Evolutionary conservation across 768 basidiomycete species (phyloP), one percentile per base, ranked within the genome.

Genomic region (Tricholoma matsutake): DNA sequence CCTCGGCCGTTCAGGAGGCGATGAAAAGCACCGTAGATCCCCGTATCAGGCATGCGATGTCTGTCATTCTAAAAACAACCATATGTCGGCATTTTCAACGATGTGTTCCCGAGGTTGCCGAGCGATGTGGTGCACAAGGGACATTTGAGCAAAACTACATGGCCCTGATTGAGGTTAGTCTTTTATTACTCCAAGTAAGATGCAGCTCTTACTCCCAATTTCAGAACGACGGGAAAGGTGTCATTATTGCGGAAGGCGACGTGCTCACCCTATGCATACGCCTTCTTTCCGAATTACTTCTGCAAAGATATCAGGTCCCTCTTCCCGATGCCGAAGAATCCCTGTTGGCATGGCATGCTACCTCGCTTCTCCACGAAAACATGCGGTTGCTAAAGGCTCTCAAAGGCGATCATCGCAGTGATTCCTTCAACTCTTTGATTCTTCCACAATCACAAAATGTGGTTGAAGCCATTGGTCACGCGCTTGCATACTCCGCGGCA

Each of bases 71-170:
- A 54, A 88, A 88, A 71, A 75, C 85, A 6, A 81, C 81, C 1
- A 75, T 85, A 53, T 79, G 81, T 47, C 78, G 81, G 5, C 84
- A 86, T 59, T 79, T 81, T 63, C 82, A 83, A 63, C 73, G 80
- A 16, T 81, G 78, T 61, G 73, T 78, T 7, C 71, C 79, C 9
- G 81, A 82, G 58, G 75, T 87, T n/a, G 77, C 83, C 5, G 87
- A 89, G 62, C 78, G 87, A 10, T 86, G 83, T 59, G 87, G 87
- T 53, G 87, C 85, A 2, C 86, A 87, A 69, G 86, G 87, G 2
- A 80, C 84, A 0, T 87, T 86, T 58, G 86, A 84, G 55, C 80
- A 83, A 58, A 88, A 88, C 65, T 82, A 84, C 64, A 80, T 87
- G 75, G 79, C 81, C 4, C 75, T 75, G 47, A 77, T 83, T 31